Percentiles rank a stretch among this genome's conserved stretches.
phyloP scores from a whole-genome alignment of 2,329 filamentous ascomycete species.

The Hymenoscyphus salicellus region DNA sequence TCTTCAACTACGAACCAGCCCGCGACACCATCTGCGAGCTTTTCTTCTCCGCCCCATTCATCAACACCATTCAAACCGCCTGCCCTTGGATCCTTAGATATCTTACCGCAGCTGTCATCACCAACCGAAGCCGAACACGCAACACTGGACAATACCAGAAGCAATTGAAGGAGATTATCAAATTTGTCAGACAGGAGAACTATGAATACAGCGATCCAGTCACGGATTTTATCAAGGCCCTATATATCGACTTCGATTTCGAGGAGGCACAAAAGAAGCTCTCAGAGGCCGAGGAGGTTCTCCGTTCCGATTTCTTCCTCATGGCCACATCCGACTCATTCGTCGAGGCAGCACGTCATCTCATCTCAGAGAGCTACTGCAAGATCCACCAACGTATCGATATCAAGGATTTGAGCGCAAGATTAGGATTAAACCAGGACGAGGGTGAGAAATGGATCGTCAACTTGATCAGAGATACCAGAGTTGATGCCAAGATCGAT shows the following conservation, averaged over 20 bases:
- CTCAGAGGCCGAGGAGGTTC: constrained; percentile 80
- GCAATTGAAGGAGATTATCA: constrained; percentile 95
- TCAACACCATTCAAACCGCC: constrained; percentile 98
- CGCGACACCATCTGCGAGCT: constrained; percentile 90
- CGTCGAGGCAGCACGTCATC: constrained; percentile 88
- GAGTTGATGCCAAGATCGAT: constrained; percentile 98
- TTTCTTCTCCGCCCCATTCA: constrained; percentile 95
- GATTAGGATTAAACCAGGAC: constrained; percentile 85
- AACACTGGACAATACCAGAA: constrained; percentile 91
- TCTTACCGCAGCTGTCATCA: constrained; percentile 90
- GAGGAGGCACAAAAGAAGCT: constrained; percentile 93
- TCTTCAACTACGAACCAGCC: constrained; percentile 94
- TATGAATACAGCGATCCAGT: constrained; percentile 98
- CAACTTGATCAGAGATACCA: constrained; percentile 95
- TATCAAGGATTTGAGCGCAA: constrained; percentile 91
- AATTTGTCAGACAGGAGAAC: constrained; percentile 92
- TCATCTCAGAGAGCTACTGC: constrained; percentile 99
- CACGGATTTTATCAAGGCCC: constrained; percentile 91
- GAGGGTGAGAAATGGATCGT: constrained; percentile 99
- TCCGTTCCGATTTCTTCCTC: constrained; percentile 94
- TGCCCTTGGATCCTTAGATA: constrained; percentile 97
- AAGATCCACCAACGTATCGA: constrained; percentile 99
- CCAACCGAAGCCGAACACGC: constrained; percentile 75
- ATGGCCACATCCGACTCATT: constrained; percentile 80
- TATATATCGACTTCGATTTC: constrained; percentile 95